Conservation (phyloP, 192 early-diverging fungal species). For the Coemansia javaensis region DNA sequence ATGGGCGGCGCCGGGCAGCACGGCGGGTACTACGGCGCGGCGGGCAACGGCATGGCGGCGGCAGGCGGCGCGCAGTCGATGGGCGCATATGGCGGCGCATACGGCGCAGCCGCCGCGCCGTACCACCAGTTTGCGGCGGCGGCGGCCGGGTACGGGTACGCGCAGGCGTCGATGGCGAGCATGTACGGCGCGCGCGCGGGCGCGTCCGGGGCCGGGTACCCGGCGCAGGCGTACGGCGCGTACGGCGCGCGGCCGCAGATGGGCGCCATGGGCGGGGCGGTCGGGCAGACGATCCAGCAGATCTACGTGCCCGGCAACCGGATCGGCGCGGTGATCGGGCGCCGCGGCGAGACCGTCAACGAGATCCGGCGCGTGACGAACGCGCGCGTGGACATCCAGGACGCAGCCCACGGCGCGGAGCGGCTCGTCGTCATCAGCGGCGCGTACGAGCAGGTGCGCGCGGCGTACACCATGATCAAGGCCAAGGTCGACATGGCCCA, state of each 20-base stretch:
- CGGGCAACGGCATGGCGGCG: conserved; percentile 15
- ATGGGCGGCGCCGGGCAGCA: conserved; percentile 7
- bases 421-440: conserved; percentile 43
- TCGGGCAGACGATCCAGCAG: conserved; percentile 44
- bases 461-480: conserved; percentile 46
- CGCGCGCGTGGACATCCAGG: conserved; percentile 47
- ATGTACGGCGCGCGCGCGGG: conserved; percentile 21
- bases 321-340: conserved; percentile 46
- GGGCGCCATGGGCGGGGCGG: conserved; percentile 3
- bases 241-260: conserved; percentile 13
- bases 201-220: conserved; percentile 2
- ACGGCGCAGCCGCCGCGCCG: conserved; percentile 11
- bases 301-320: conserved; percentile 46
- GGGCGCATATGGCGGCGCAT: conserved; percentile 18
- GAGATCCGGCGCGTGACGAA: conserved; percentile 35
- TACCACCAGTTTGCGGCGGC: conserved; percentile 36
- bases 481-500: conserved; percentile 32
- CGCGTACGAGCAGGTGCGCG: conserved; percentile 44
- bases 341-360: conserved; percentile 48
- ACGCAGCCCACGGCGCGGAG: conserved; percentile 40
- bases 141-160: conserved; percentile 28
- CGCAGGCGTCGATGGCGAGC: conserved; percentile 14
- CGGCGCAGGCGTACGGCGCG: conserved; percentile 12
- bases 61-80: conserved; percentile 2
- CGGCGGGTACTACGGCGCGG: no score